phyloP scores from a whole-genome alignment of 306 rosid species.

The Spatholobus suberectus region DNA sequence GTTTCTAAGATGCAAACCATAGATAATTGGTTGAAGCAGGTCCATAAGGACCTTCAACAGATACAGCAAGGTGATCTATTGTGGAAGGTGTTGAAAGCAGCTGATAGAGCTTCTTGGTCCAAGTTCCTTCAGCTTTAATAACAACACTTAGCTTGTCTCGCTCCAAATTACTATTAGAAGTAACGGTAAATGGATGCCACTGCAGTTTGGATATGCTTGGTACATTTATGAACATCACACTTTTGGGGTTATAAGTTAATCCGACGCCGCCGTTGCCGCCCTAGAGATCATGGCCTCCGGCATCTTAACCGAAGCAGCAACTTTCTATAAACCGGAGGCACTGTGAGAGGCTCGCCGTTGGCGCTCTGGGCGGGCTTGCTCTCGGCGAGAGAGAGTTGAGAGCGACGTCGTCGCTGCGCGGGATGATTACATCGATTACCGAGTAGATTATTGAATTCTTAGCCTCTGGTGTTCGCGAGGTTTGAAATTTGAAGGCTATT shows the following conservation, averaged over 20 bases:
- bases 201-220: conserved; percentile 86
- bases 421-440: too few relatives aligned
- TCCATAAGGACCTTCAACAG: conserved; percentile 89
- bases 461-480: too few relatives aligned
- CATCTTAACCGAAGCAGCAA: too few relatives aligned
- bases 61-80: conserved; percentile 50
- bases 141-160: conserved; percentile 64
- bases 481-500: too few relatives aligned
- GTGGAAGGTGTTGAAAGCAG: conserved; percentile 62
- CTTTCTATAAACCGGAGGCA: too few relatives aligned
- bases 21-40: conserved; percentile 63
- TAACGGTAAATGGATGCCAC: conserved; percentile 90
- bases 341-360: too few relatives aligned
- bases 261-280: too few relatives aligned
- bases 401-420: too few relatives aligned
- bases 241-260: conserved; percentile 71
- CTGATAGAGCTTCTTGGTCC: conserved; percentile 71
- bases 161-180: conserved; percentile 75
- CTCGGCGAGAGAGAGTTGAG: too few relatives aligned
- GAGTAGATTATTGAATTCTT: too few relatives aligned
- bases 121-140: conserved; percentile 73
- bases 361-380: too few relatives aligned
- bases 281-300: too few relatives aligned
- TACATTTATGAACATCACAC: conserved; percentile 71
- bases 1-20: conserved; percentile 45